phyloP scores from a whole-genome alignment of 495 filamentous ascomycete species.

The Penicillium maclennaniae region DNA sequence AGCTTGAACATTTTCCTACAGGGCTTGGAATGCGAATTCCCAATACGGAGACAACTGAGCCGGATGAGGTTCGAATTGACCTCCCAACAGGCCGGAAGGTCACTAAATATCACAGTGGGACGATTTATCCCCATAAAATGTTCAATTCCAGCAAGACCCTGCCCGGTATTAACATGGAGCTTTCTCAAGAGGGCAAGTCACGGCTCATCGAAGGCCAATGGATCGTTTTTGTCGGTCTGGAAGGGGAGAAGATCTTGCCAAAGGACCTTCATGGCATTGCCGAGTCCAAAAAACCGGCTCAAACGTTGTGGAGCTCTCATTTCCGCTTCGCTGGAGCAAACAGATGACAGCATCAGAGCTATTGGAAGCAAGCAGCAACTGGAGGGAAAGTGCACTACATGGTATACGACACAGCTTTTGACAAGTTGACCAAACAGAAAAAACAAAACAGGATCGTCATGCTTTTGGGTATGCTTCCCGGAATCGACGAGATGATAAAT shows the following conservation, averaged over 20 bases:
- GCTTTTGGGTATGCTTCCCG: constrained; percentile 66
- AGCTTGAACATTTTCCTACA: constrained; percentile 59
- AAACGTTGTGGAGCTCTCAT: constrained; percentile 13
- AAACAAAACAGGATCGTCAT: constrained; percentile 56
- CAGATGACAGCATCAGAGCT: background rate
- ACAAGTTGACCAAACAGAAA: constrained; percentile 37
- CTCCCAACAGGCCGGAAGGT: no score
- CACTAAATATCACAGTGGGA: background rate
- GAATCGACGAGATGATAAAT: constrained; percentile 56
- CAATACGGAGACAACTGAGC: background rate
- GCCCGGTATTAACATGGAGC: constrained; percentile 24
- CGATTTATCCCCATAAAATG: background rate
- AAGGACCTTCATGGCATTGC: constrained; percentile 19
- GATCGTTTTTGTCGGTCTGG: constrained; percentile 43
- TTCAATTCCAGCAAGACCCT: constrained; percentile 22
- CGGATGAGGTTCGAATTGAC: no score
- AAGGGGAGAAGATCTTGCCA: constrained; percentile 1
- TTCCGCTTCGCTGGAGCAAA: background rate
- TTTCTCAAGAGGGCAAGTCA: constrained; percentile 30
- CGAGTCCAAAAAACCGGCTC: constrained; percentile 12
- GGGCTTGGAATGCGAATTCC: constrained; percentile 72
- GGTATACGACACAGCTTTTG: constrained; percentile 56
- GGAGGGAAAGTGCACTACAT: background rate
- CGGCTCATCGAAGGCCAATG: constrained; percentile 53
- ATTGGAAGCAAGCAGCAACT: background rate